Evolutionary conservation across 192 early-diverging fungal genomes (phyloP), one percentile per base, ranked within the genome.

Genomic region (Backusella westeae): DNA sequence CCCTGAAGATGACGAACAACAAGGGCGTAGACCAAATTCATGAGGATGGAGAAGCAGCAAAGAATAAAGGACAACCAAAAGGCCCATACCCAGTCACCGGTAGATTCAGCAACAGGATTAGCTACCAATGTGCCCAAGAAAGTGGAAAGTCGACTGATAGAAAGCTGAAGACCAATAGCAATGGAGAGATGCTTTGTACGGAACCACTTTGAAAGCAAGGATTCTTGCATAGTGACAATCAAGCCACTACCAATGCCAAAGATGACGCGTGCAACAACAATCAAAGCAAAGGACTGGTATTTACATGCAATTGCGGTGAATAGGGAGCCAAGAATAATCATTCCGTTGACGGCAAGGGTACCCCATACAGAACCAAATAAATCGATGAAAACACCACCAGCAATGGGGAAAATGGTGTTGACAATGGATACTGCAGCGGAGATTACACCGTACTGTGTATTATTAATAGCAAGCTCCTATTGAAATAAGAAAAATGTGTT

Each of bases 191-290:
- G 86, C 69, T 89, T 85, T 72, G 91, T 91, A 44, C 85, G 86
- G 81, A 94, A 94, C 85, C 92, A 93, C 81, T 91, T 89, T 4
- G 90, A 88, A 29, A 93, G 83, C 1, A 94, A 90, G 0, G 93
- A 91, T 76, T 94, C 92, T 81, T 94, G 93, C 66, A 93, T 90
- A 12, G 91, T 91, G 0, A 90, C 88, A 72, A 94, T 91, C 29
- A 91, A 86, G 3, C 91, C 92, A n/a, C 88, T 89, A 17, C 93
- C 93, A 10, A 93, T 85, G 10, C 93, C 92, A 66, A 83, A 91
- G 23, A 89, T 78, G 9, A 85, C 80, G 38, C 85, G 84, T 12
- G 85, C 86, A 21, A 80, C 79, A 1, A 91, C 81, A 89, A 92
- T 91, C 6, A 85, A 52, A 14, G 85, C 79, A 75, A 82, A 88